Percentiles rank a stretch among this genome's conserved stretches.
These are phyloP conservation scores for Candida sakaeoensis DNA, from an alignment of 805 yeast species.

Conservation along the genomic window DNA sequence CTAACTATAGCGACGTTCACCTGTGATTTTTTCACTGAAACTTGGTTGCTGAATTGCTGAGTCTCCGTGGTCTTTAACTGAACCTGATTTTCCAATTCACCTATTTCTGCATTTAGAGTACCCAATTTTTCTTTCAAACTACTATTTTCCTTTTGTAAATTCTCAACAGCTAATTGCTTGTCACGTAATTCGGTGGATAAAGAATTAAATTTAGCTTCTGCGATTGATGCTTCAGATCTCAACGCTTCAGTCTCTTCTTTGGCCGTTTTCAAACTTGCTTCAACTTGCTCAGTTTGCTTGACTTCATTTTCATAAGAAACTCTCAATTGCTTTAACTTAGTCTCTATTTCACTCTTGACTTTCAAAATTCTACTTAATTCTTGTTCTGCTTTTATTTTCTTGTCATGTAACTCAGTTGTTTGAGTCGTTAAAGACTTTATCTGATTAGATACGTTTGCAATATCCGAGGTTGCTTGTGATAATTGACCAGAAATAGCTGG, in stretches of 20 bases:
- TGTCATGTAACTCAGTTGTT: slow-evolving; percentile 64
- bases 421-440: slow-evolving; percentile 74
- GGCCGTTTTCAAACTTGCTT: slow-evolving; percentile 54
- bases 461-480: slow-evolving; percentile 76
- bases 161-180: slow-evolving; percentile 56
- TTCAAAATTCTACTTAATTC: slow-evolving; percentile 68
- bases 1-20: slow-evolving; percentile 57
- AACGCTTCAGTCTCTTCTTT: slow-evolving; percentile 65
- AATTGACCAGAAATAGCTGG: slow-evolving; percentile 62
- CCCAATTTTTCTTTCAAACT: slow-evolving; percentile 67
- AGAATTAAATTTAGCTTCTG: slow-evolving; percentile 76
- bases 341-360: slow-evolving; percentile 67
- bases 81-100: slow-evolving; percentile 54
- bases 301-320: slow-evolving; percentile 76
- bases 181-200: slow-evolving; percentile 62
- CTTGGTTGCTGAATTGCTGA: slow-evolving; percentile 58
- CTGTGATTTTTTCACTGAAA: slow-evolving; percentile 67
- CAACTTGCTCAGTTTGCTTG: slow-evolving; percentile 69
- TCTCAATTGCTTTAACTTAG: slow-evolving; percentile 64
- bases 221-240: slow-evolving; percentile 66
- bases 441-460: slow-evolving; percentile 84
- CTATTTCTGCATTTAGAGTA: slow-evolving; percentile 60
- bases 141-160: slow-evolving; percentile 64
- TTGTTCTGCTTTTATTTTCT: slow-evolving; percentile 69
- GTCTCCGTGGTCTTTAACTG: slow-evolving; percentile 51